Percentiles rank a stretch among this genome's conserved stretches.
phyloP scores from a whole-genome alignment of 1,284 basidiomycete species.

The Marasmius oreades region DNA sequence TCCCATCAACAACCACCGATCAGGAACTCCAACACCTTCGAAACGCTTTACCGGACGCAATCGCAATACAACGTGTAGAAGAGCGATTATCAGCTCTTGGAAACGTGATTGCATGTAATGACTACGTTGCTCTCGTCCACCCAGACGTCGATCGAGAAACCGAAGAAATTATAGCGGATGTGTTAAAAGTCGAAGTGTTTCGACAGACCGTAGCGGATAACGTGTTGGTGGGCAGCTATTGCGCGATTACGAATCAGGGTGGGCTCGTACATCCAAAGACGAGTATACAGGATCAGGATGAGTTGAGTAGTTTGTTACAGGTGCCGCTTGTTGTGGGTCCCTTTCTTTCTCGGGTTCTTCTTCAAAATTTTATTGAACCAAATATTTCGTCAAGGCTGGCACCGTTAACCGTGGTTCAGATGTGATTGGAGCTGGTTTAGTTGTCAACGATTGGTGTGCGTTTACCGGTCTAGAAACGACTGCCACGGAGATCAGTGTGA shows the following conservation, averaged over 20 bases:
- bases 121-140: constrained; percentile 95
- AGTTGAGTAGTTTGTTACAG: constrained; percentile 92
- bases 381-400: too few relatives aligned
- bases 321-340: constrained; percentile 88
- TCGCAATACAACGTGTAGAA: constrained; percentile 95
- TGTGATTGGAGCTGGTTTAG: constrained; percentile 94
- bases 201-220: constrained; percentile 97
- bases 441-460: constrained; percentile 99
- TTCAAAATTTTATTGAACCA: too few relatives aligned
- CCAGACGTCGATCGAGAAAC: constrained; percentile 98
- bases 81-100: constrained; percentile 95
- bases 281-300: constrained; percentile 95
- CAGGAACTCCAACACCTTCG: constrained; percentile 98
- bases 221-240: constrained; percentile 95
- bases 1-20: constrained; percentile 94
- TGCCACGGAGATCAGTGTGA: constrained; percentile 97
- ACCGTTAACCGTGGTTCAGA: constrained; percentile 98
- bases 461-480: constrained; percentile 97
- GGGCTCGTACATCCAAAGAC: constrained; percentile 98
- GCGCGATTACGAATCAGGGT: constrained; percentile 93
- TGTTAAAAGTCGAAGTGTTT: constrained; percentile 99
- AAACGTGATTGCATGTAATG: constrained; percentile 98
- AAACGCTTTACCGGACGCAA: constrained; percentile 90
- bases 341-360: background rate
- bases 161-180: constrained; percentile 99